Base-by-base conservation (phyloP, 2,329 filamentous ascomycete species). In the Hymenotorrendiella dingleyae region DNA sequence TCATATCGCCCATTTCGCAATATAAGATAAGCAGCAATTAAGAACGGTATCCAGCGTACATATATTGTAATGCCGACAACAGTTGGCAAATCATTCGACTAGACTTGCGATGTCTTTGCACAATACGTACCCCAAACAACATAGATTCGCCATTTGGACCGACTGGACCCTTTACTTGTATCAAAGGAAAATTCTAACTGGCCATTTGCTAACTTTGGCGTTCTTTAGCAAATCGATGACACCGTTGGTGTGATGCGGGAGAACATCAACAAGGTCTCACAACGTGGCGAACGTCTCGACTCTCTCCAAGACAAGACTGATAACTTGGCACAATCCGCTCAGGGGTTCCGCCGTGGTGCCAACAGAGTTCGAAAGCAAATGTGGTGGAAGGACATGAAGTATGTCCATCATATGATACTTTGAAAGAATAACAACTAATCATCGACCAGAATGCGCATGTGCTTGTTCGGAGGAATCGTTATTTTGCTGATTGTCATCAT, bases 261-360 rank as follows among this genome's bases (percentile, higher is more conserved):
- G 66, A 98, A 98, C 72, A 94, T 98, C 74, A 89, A 90, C 73
- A 94, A 93, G 69, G 87, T 95, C 50, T 89, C 86, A 32, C 83
- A 96, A 68, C 89, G 93, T 75, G 93, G 93, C 63, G 86, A 89
- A 62, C 80, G 83, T 57, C 78, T 96, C 49, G 86, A 95, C 66
- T 82, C 82, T 37, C 80, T 96, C 49, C 86, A 94, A 70, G 85
- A 93, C 67, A 94, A 95, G 78, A 96, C 86, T 54, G 82, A 96
- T 71, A 94, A 94, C 69, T 77, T 98, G 55, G 90, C 90, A 47
- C 80, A 84, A 51, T 95, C 90, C 26, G 91, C 93, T 46, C 89
- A 95, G 67, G 89, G 88, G 50, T 98, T 98, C 79, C 87, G 90
- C 61, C 84, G 90, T 55, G 91, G 93, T 53, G 93, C 94, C 68